phyloP scores from a whole-genome alignment of 1,139 yeast species.

The Nakaseomyces uthaithaninus region DNA sequence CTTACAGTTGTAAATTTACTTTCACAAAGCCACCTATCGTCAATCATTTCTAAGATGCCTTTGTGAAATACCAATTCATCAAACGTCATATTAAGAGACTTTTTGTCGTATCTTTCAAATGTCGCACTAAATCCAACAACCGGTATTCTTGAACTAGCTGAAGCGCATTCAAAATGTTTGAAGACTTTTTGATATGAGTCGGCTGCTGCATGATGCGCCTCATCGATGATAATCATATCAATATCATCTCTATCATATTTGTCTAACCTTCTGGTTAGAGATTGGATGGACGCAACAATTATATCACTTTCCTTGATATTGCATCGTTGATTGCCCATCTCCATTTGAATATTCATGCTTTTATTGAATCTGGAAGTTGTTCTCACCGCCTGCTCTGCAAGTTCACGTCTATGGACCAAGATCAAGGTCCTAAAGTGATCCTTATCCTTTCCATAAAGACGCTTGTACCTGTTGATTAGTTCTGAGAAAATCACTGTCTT shows the following conservation, averaged over 20 bases:
- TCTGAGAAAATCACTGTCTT: conserved; percentile 80
- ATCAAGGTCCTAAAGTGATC: conserved; percentile 40
- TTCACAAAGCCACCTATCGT: conserved; percentile 61
- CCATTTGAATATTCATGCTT: conserved; percentile 49
- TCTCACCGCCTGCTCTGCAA: conserved; percentile 60
- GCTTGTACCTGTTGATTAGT: conserved; percentile 43
- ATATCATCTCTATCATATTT: conserved; percentile 45
- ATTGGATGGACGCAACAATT: conserved; percentile 69
- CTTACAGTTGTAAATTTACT: conserved; percentile 56
- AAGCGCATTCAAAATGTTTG: conserved; percentile 47
- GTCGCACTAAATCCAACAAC: conserved; percentile 90
- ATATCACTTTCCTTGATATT: conserved; percentile 46
- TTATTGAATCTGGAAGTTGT: conserved; percentile 48
- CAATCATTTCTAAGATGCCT: conserved; percentile 58
- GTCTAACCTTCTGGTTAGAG: conserved; percentile 50
- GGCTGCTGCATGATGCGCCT: conserved; percentile 90
- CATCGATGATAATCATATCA: conserved; percentile 76
- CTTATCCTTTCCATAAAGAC: conserved; percentile 31
- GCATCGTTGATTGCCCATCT: conserved; percentile 47
- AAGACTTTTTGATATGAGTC: conserved; percentile 53
- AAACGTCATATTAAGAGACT: conserved; percentile 50
- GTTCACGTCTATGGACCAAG: conserved; percentile 74
- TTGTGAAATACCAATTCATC: conserved; percentile 72
- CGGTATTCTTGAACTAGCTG: conserved; percentile 39
- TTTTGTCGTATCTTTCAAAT: conserved; percentile 56